These are phyloP conservation scores for Pythium aristosporum DNA, from an alignment of 352 stramenopile species.

Conservation along the genomic window DNA sequence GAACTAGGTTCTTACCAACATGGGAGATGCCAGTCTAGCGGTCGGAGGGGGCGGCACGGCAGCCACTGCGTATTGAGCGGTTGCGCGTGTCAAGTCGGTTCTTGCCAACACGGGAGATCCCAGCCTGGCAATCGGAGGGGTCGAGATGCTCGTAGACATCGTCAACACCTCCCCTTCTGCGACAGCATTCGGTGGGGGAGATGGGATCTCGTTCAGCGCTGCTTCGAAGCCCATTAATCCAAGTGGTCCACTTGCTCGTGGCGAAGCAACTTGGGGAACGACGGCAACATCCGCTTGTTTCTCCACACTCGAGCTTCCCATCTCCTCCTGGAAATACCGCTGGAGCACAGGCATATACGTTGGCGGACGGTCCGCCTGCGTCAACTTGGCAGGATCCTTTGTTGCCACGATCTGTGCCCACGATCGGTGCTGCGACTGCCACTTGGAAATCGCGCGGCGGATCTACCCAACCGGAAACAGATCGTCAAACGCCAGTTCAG, in stretches of 20 bases:
- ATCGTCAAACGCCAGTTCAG: not conserved
- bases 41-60: not conserved
- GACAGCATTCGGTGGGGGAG: not conserved
- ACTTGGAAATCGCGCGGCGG: slow-evolving; percentile 23
- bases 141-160: not conserved
- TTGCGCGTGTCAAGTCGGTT: not conserved
- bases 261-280: not conserved
- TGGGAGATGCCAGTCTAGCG: too few species aligned
- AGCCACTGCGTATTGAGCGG: not conserved
- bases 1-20: too few species aligned
- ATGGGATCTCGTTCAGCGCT: not conserved
- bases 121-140: not conserved
- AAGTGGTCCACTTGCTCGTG: not conserved
- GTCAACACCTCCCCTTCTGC: not conserved
- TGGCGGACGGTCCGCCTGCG: slow-evolving; percentile 15
- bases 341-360: slow-evolving; percentile 21
- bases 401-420: slow-evolving; percentile 3
- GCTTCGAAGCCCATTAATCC: not conserved
- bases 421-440: slow-evolving; percentile 23
- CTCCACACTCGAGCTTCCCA: not conserved
- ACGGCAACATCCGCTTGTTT: not conserved
- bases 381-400: slow-evolving; percentile 4
- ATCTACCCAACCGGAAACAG: slow-evolving; percentile 6
- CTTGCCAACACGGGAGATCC: not conserved
- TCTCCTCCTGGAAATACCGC: slow-evolving; percentile 12